Conservation (phyloP, 345 rosid genomes). For the Kernera saxatilis region DNA sequence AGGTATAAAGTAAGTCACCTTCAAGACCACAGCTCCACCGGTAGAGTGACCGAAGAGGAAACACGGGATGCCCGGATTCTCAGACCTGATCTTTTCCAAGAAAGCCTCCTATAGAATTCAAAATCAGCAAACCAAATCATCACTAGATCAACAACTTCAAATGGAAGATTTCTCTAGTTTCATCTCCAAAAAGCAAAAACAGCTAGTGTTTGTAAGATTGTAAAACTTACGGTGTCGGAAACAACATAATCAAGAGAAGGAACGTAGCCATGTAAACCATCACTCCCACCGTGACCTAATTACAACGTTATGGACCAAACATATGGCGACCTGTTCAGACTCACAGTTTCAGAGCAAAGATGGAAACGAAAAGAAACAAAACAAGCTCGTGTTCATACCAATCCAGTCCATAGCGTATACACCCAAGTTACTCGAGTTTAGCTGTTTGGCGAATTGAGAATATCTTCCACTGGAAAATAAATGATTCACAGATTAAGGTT, state of each 20-base stretch:
- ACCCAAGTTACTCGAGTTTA: conserved; percentile 60
- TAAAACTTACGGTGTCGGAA: conserved; percentile 68
- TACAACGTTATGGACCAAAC: conserved; percentile 13
- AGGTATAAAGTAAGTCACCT: conserved; percentile 36
- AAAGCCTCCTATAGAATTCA: conserved; percentile 56
- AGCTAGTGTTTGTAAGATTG: neutral
- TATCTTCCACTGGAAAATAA: conserved; percentile 74
- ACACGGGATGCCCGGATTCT: conserved; percentile 82
- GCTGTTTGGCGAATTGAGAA: conserved; percentile 79
- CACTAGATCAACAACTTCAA: neutral
- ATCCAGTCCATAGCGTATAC: conserved; percentile 98
- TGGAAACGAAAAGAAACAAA: neutral
- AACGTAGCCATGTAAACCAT: conserved; percentile 96
- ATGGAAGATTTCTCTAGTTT: neutral
- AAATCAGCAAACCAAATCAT: neutral
- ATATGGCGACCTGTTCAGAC: conserved; percentile 30
- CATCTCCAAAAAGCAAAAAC: neutral
- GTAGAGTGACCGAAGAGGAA: conserved; percentile 98
- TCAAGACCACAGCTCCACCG: conserved; percentile 96
- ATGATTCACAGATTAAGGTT: neutral
- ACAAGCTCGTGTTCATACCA: conserved; percentile 40
- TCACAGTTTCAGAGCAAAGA: conserved; percentile 25
- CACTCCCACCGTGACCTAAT: conserved; percentile 99
- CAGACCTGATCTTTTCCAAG: conserved; percentile 72
- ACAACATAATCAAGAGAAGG: conserved; percentile 96